These are phyloP conservation scores for Sarocladiaceae sp. DNA, from an alignment of 2,329 filamentous ascomycete species.

Conservation along the genomic window DNA sequence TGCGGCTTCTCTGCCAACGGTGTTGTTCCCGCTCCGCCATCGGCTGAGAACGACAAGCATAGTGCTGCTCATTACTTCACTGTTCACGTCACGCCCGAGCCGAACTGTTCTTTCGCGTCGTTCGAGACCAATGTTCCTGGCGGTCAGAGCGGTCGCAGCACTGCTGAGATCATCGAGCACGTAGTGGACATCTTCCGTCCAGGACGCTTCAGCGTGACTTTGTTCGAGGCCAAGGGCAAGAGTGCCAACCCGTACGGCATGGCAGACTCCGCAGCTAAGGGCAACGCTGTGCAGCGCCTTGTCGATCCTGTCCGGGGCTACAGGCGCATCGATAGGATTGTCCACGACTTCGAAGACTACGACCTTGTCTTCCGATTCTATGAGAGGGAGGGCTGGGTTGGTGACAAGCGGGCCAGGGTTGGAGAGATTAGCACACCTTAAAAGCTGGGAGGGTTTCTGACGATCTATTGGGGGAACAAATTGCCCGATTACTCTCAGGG, in stretches of 20 bases:
- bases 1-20: conserved; percentile 98
- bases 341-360: conserved; percentile 96
- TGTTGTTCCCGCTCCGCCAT: conserved; percentile 74
- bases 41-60: conserved; percentile 32
- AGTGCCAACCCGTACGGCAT: conserved; percentile 36
- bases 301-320: conserved; percentile 85
- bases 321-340: conserved; percentile 84
- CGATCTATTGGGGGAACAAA: too few relatives aligned
- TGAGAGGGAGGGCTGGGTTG: conserved; percentile 76
- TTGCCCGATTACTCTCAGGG: too few relatives aligned
- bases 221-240: conserved; percentile 82
- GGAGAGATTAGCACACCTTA: conserved; percentile 39
- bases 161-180: conserved; percentile 85
- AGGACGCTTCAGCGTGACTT: conserved; percentile 93
- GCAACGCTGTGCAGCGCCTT: conserved; percentile 39
- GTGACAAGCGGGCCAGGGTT: conserved; percentile 47
- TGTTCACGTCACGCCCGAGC: conserved; percentile 95
- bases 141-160: conserved; percentile 81
- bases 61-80: conserved; percentile 87
- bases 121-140: conserved; percentile 98
- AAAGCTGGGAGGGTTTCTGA: too few relatives aligned
- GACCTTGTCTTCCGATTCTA: conserved; percentile 96
- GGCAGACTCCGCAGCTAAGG: conserved; percentile 28
- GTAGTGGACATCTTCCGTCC: conserved; percentile 96
- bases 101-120: conserved; percentile 93